These are phyloP conservation scores for Podochytrium sp. DNA, from an alignment of 192 early-diverging fungal species.

Conservation along the genomic window DNA sequence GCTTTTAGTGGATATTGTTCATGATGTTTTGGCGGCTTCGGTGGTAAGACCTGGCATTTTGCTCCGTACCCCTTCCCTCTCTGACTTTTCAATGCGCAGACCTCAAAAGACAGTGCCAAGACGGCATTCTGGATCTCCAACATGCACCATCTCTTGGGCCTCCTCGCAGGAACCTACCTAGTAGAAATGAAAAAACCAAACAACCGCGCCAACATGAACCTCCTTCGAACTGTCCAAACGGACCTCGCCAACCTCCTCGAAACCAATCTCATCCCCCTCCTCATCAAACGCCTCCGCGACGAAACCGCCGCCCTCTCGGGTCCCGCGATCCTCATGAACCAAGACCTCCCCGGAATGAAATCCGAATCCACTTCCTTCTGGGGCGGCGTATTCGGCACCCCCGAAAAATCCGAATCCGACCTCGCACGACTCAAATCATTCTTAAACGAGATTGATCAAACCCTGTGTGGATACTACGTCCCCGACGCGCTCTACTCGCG, in stretches of 20 bases:
- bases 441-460: conserved; percentile 80
- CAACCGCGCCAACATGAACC: conserved; percentile 62
- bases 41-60: neutral
- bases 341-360: conserved; percentile 83
- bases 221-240: conserved; percentile 77
- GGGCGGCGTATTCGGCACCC: neutral
- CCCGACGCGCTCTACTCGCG: conserved; percentile 78
- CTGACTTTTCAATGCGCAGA: neutral
- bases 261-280: conserved; percentile 82
- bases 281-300: conserved; percentile 88
- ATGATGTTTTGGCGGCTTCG: neutral
- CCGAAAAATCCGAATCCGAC: conserved; percentile 29
- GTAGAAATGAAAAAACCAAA: conserved; percentile 40
- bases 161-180: conserved; percentile 54
- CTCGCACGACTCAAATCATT: conserved; percentile 83
- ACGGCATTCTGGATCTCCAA: conserved; percentile 90
- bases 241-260: conserved; percentile 77
- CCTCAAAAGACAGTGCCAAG: conserved; percentile 59
- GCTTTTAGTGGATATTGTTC: neutral
- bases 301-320: conserved; percentile 79
- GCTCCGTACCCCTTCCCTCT: neutral
- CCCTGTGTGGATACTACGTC: conserved; percentile 86
- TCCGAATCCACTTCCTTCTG: conserved; percentile 55
- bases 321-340: conserved; percentile 85
- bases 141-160: conserved; percentile 80